Evolutionary conservation across 1,284 basidiomycete species (phyloP), one percentile per base, ranked within the genome.

Genomic region (Trametes polyzona): DNA sequence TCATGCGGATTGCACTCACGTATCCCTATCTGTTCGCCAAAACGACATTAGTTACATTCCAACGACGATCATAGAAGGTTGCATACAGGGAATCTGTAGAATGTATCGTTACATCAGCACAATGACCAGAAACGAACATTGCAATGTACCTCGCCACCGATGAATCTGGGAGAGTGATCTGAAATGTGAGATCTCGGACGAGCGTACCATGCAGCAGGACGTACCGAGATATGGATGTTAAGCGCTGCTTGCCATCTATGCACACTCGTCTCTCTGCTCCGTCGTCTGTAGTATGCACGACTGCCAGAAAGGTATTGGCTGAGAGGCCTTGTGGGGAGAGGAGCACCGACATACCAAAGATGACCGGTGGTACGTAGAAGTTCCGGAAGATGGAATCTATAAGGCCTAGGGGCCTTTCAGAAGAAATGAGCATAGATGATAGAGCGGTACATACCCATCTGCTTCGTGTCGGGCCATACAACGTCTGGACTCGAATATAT

Each of bases 191-290:
- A 12, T n/a, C 2, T 2, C 21, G 27, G 12, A 43, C 27, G 16
- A 10, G 6, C 3, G 14, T 2, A 16, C 8, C 19, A 23, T n/a
- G 33, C 12, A n/a, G 12, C 9, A 17, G 10, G 9, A 68, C 79
- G 24, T 55, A 83, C 84, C 77, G 73, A 32, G 82, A 77, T 50
- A 90, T 84, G 0, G 85, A 87, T 0, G 87, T 90, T 54, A 92
- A 67, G 19, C 90, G 75, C 65, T 92, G 89, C 68, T 92, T 92
- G 8, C 90, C 89, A 65, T 91, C 90, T n/a, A 92, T 89, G 61
- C 88, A 92, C 0, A 83, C 83, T 59, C 82, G 81, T 0, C 70
- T 75, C 64, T 90, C 87, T 0, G 78, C 73, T 0, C 88, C 89
- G 63, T 90, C 87, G 0, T 85, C 80, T 19, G 71, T 19, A 12